Evolutionary conservation across 306 rosid species (phyloP).

Genomic region (Fragaria nilgerrensis): DNA sequence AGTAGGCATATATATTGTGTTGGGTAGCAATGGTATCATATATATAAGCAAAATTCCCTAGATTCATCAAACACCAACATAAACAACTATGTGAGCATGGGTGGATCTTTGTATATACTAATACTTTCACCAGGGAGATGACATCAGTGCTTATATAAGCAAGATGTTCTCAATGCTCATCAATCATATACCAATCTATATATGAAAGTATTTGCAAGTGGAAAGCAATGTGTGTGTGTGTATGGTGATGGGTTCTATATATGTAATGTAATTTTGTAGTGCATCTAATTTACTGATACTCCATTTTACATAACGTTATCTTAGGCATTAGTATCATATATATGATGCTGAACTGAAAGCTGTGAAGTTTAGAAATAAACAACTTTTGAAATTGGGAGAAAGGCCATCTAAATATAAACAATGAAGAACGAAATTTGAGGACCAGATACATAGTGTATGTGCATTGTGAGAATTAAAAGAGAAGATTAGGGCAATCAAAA

Average conservation of each 20-base stretch:
- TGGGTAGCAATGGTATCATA: conserved; percentile 5
- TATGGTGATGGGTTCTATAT: not conserved
- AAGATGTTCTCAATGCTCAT: not conserved
- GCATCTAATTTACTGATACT: not conserved
- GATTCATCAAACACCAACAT: conserved; percentile 39
- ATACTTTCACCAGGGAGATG: conserved; percentile 31
- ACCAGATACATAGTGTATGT: conserved; percentile 19
- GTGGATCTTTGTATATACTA: conserved; percentile 22
- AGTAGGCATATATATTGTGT: conserved; percentile 7
- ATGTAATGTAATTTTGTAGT: not conserved
- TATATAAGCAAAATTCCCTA: conserved; percentile 29
- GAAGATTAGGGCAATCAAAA: conserved; percentile 30
- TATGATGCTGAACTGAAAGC: not conserved
- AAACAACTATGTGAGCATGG: conserved; percentile 34
- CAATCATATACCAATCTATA: not conserved
- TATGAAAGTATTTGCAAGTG: not conserved
- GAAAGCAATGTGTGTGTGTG: not conserved
- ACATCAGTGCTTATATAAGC: conserved; percentile 27
- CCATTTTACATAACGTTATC: too few species aligned
- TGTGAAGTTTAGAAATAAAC: not conserved
- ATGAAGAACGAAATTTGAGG: not conserved
- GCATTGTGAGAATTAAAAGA: conserved; percentile 18
- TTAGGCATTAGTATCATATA: not conserved
- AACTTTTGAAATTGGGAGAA: not conserved
- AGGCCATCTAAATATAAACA: not conserved